Percentiles rank a stretch among this genome's conserved stretches.
Evolutionary conservation across 495 filamentous ascomycete genomes (phyloP).

Genomic region (Hapsidospora chrysogenum): DNA sequence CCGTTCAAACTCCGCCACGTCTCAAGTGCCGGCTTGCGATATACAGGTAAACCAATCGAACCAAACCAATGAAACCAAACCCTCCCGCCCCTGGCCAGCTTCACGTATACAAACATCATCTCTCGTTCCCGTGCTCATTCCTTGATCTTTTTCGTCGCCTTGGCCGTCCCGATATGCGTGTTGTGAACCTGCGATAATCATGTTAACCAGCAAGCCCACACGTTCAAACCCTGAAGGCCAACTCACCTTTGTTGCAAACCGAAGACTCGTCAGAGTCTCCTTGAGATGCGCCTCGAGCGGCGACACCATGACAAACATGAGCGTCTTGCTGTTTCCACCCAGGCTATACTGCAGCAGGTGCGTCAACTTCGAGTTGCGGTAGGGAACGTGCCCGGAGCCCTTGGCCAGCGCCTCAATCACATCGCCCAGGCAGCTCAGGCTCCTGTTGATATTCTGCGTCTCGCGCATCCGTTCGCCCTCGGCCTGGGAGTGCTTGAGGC

Average conservation of each 20-base stretch:
- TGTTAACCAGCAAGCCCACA: constrained; percentile 1
- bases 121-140: no score
- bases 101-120: no score
- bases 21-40: no score
- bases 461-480: constrained; percentile 80
- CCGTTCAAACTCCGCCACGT: no score
- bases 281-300: constrained; percentile 79
- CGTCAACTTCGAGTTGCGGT: constrained; percentile 91
- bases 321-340: constrained; percentile 88
- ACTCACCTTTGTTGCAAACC: constrained; percentile 84
- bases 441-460: constrained; percentile 95
- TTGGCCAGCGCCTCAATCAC: constrained; percentile 83
- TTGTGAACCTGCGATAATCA: constrained; percentile 54
- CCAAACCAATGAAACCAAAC: no score
- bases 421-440: constrained; percentile 80
- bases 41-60: no score
- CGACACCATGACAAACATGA: constrained; percentile 98
- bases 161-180: constrained; percentile 77
- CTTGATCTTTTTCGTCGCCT: constrained; percentile 51
- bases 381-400: constrained; percentile 79
- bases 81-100: no score
- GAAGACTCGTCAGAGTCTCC: constrained; percentile 87
- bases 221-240: not conserved
- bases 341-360: constrained; percentile 92
- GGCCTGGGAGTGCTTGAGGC: constrained; percentile 67